phyloP scores from a whole-genome alignment of 352 stramenopile species.

The Globisporangium canariense region DNA sequence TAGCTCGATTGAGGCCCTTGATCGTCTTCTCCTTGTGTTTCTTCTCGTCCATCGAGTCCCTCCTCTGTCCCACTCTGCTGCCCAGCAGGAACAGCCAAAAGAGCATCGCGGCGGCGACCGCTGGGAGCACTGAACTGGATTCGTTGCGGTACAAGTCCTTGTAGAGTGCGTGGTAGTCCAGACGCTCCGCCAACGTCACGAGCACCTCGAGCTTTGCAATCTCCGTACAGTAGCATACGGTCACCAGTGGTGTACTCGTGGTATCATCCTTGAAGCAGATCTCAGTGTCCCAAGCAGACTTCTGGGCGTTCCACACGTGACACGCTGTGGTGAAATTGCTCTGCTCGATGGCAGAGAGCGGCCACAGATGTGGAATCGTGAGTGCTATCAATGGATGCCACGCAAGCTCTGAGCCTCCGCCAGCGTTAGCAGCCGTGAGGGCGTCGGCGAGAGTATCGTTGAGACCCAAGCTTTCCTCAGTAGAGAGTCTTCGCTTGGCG shows the following conservation, averaged over 20 bases:
- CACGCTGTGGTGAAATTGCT: slow-evolving; percentile 64
- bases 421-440: neutral
- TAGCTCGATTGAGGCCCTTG: slow-evolving; percentile 53
- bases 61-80: slow-evolving; percentile 26
- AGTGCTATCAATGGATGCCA: slow-evolving; percentile 46
- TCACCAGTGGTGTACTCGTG: slow-evolving; percentile 31
- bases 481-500: slow-evolving; percentile 2
- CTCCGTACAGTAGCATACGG: slow-evolving; percentile 57
- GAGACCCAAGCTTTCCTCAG: neutral
- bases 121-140: slow-evolving; percentile 41
- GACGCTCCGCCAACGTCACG: slow-evolving; percentile 54
- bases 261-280: slow-evolving; percentile 62
- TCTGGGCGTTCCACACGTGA: slow-evolving; percentile 42
- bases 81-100: slow-evolving; percentile 34
- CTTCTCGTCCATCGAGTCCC: slow-evolving; percentile 34
- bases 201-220: slow-evolving; percentile 51
- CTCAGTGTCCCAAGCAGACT: slow-evolving; percentile 34
- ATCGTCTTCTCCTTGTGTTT: slow-evolving; percentile 54
- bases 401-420: neutral
- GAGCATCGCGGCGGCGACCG: slow-evolving; percentile 35
- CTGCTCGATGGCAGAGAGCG: slow-evolving; percentile 41
- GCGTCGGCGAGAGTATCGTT: neutral
- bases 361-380: slow-evolving; percentile 43
- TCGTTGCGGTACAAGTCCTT: slow-evolving; percentile 65
- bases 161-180: slow-evolving; percentile 57